Evolutionary conservation across 1,284 basidiomycete species (phyloP).

Genomic region (Pseudomicrostroma phylloplanum): DNA sequence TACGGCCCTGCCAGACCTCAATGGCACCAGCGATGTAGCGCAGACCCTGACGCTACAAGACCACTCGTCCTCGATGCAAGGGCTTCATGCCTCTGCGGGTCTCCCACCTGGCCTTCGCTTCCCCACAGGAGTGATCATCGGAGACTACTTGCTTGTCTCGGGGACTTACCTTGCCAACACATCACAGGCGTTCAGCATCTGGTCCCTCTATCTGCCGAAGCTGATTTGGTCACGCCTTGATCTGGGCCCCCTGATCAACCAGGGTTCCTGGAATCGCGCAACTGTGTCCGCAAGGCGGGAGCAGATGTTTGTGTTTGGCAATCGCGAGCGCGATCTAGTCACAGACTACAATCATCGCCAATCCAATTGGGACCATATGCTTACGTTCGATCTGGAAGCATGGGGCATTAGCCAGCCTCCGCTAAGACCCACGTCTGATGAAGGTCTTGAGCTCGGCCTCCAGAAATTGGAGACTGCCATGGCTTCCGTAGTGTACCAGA

Average conservation of each 20-base stretch:
- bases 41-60: conserved; percentile 10
- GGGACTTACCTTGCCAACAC: conserved; percentile 47
- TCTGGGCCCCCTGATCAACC: conserved; percentile 29
- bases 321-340: conserved; percentile 42
- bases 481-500: not conserved
- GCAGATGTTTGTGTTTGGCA: conserved; percentile 36
- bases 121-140: conserved; percentile 37
- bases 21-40: not conserved
- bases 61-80: conserved; percentile 31
- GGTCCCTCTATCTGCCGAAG: conserved; percentile 39
- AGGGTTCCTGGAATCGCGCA: conserved; percentile 42
- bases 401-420: conserved; percentile 46
- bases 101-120: conserved; percentile 45
- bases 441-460: conserved; percentile 33
- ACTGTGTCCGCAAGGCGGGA: conserved; percentile 36
- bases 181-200: conserved; percentile 43
- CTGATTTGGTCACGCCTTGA: conserved; percentile 43
- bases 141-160: conserved; percentile 37
- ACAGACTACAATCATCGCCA: conserved; percentile 47
- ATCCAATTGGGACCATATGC: conserved; percentile 44
- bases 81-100: conserved; percentile 15
- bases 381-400: conserved; percentile 40
- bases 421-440: conserved; percentile 18
- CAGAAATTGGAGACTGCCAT: conserved; percentile 28
- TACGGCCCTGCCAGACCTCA: no score